Conservation (phyloP, 495 filamentous ascomycete genomes). For the Xylaria acuta region DNA sequence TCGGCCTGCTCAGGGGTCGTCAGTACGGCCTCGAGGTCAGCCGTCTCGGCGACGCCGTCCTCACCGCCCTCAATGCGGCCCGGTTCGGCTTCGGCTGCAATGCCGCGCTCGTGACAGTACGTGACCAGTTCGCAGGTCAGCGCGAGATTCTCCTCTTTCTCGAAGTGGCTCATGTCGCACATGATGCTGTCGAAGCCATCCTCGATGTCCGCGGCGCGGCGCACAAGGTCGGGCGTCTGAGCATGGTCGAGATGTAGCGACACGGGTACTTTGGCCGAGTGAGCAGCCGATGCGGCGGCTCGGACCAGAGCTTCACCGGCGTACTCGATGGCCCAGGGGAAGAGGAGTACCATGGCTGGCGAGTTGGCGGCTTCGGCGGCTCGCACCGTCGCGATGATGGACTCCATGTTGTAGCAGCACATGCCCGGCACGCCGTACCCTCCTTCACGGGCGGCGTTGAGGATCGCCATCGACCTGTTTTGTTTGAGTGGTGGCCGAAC, state of each 20-base stretch:
- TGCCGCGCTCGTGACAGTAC: constrained; percentile 77
- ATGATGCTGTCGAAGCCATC: constrained; percentile 81
- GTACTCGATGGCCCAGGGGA: constrained; percentile 84
- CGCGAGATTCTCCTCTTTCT: constrained; percentile 79
- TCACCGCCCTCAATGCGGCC: constrained; percentile 85
- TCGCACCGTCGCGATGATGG: constrained; percentile 77
- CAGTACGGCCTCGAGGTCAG: constrained; percentile 72
- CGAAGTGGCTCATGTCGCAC: constrained; percentile 84
- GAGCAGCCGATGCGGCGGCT: constrained; percentile 67
- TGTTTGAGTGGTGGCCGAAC: constrained; percentile 53
- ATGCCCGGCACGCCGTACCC: constrained; percentile 76
- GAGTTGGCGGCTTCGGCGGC: constrained; percentile 77
- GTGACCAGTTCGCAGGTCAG: constrained; percentile 71
- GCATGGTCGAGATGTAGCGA: constrained; percentile 80
- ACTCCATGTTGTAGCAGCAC: constrained; percentile 88
- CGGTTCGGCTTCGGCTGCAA: constrained; percentile 81
- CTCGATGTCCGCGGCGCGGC: constrained; percentile 64
- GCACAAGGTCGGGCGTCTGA: constrained; percentile 74
- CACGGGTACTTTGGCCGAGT: constrained; percentile 70
- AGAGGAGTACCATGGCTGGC: constrained; percentile 82
- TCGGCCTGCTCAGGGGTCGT: constrained; percentile 80
- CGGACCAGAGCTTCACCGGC: constrained; percentile 65
- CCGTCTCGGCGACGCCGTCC: constrained; percentile 80
- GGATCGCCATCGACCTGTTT: constrained; percentile 72
- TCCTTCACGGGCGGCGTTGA: constrained; percentile 68